Conservation (phyloP, 1,139 yeast genomes). For the Maudiozyma humilis region DNA sequence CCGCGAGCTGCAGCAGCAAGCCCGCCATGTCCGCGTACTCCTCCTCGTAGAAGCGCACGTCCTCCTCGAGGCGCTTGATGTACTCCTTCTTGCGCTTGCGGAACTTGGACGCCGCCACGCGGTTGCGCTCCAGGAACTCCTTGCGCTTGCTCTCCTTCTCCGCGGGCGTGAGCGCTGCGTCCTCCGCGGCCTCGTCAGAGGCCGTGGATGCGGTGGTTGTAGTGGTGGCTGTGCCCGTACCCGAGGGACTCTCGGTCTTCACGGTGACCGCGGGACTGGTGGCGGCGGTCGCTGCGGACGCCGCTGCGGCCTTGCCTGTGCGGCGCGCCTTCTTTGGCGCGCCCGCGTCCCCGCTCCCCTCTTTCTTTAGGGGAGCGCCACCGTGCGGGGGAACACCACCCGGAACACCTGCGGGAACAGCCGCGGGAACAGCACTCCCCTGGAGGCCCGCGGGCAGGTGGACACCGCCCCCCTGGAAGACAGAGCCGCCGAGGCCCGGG, state of each 20-base stretch:
- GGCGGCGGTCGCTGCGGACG: too few species aligned
- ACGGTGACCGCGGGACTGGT: too few species aligned
- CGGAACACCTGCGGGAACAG: not conserved
- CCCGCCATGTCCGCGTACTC: conserved; percentile 55
- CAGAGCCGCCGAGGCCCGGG: conserved; percentile 31
- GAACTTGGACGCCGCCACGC: conserved; percentile 94
- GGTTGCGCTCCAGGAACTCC: conserved; percentile 78
- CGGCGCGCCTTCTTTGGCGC: too few species aligned
- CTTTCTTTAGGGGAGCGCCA: too few species aligned
- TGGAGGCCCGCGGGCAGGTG: too few species aligned
- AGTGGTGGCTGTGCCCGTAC: not conserved
- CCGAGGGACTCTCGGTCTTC: too few species aligned
- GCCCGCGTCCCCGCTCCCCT: too few species aligned
- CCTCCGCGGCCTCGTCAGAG: not conserved
- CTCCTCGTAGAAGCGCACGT: conserved; percentile 55
- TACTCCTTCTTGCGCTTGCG: conserved; percentile 90
- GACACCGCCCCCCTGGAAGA: too few species aligned
- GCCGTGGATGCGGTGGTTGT: not conserved
- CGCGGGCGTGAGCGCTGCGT: conserved; percentile 14
- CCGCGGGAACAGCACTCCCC: not conserved
- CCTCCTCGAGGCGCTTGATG: conserved; percentile 74
- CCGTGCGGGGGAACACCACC: not conserved
- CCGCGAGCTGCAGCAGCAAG: not conserved
- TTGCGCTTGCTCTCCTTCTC: conserved; percentile 62
- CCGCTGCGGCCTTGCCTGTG: too few species aligned